Conservation (phyloP, 768 basidiomycete species). For the Mycena sanguinolenta region DNA sequence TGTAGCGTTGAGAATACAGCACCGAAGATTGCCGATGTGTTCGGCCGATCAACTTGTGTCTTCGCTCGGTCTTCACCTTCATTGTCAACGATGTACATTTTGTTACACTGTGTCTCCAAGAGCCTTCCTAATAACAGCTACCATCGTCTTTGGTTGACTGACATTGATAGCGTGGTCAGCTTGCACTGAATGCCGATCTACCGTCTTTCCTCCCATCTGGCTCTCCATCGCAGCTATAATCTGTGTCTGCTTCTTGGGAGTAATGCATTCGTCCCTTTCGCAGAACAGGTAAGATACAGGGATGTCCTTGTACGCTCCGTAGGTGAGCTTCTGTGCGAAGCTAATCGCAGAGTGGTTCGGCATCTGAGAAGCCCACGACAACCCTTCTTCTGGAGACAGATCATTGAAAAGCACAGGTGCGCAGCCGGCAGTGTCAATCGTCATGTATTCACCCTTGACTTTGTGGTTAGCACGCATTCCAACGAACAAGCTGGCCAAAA, state of each 20-base stretch:
- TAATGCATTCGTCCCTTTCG: not conserved
- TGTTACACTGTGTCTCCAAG: no score
- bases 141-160: no score
- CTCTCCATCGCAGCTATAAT: slow-evolving; percentile 6
- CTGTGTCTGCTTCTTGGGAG: not conserved
- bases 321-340: not conserved
- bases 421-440: not conserved
- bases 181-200: not conserved
- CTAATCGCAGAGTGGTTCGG: not conserved
- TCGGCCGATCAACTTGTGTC: no score
- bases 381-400: not conserved
- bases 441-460: slow-evolving; percentile 1
- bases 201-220: slow-evolving; percentile 3
- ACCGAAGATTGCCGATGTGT: no score
- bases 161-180: not conserved
- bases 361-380: not conserved
- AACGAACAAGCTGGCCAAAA: no score
- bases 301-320: no score
- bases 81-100: no score
- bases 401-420: not conserved
- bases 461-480: not conserved
- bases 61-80: no score
- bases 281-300: not conserved
- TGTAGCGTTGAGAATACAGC: no score
- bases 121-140: no score